Evolutionary conservation across 2,329 filamentous ascomycete species (phyloP), one percentile per base, ranked within the genome.

Genomic region (Colletotrichum falcatum): DNA sequence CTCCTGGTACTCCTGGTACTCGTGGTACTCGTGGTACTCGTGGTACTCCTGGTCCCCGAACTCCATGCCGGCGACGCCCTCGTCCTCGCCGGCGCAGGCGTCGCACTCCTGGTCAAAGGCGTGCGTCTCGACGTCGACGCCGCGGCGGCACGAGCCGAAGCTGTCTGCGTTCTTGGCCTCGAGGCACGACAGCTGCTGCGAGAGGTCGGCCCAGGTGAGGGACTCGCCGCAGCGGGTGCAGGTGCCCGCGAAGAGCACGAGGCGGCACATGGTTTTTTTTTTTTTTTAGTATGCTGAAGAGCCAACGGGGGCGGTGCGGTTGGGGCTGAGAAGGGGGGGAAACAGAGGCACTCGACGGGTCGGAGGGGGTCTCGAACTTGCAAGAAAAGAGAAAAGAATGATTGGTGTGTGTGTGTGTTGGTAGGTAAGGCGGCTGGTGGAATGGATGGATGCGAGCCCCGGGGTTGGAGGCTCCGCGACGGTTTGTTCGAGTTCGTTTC

Each of bases 61-160:
- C 51, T 79, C 81, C 58, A 83, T 73, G 64, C 82, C 82, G 42
- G 78, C 83, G 56, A 85, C 78, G 12, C 81, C 82, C 69, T 83
- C 82, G 56, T 82, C 80, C 68, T 82, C 81, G 51, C 81, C 81
- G 55, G 78, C 73, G 66, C 84, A 86, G 18, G 76, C 72, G 56
- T 83, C 79, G 75, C 84, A 86, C 73, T 86, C 84, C 70, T 85
- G 84, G 73, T 85, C 83, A 69, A 85, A 85, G 3, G 72, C 72
- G 75, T 86, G 84, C 66, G 84, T 77, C 71, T 86, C 83, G 46
- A 79, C 73, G 48, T 78, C 74, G 37, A 84, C 77, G 39, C 84
- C 84, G 30, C 76, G 74, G 48, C 75, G 73, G 75, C 84, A 86
- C 56, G 81, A 76, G 49, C 84, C 84, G 64, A 86, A 86, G 14